These are phyloP conservation scores for Dissophora globulifera DNA, from an alignment of 192 early-diverging fungal species.

Conservation along the genomic window DNA sequence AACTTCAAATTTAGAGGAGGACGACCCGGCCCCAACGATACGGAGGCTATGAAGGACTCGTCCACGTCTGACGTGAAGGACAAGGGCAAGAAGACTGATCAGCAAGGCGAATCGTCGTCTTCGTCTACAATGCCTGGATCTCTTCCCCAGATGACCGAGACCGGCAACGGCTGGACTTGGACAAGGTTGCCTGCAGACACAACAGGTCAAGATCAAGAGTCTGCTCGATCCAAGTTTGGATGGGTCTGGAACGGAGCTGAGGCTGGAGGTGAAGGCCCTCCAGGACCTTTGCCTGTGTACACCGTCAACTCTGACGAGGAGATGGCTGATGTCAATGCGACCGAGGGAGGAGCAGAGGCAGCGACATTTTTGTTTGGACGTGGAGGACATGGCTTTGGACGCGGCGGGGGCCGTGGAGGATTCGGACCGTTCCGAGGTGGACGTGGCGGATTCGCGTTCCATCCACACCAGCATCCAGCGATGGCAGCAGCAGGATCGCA, in stretches of 20 bases:
- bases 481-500: too few relatives aligned
- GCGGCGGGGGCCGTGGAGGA: constrained; percentile 23
- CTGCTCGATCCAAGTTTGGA: constrained; percentile 39
- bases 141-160: constrained; percentile 30
- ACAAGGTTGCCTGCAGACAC: constrained; percentile 13
- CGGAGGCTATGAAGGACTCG: constrained; percentile 3
- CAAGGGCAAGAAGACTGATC: background rate
- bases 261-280: constrained; percentile 5
- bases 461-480: constrained; percentile 14
- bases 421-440: constrained; percentile 29
- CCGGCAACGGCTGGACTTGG: constrained; percentile 35
- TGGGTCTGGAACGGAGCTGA: constrained; percentile 44
- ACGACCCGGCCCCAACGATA: constrained; percentile 20
- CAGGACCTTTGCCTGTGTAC: constrained; percentile 29
- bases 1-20: constrained; percentile 12
- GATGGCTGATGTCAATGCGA: constrained; percentile 28
- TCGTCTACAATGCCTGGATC: constrained; percentile 31
- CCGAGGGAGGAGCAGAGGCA: background rate
- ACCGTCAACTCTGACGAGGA: constrained; percentile 38
- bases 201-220: background rate
- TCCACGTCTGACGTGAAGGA: constrained; percentile 10
- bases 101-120: constrained; percentile 19
- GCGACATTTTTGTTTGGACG: background rate
- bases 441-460: constrained; percentile 5
- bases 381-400: background rate